Evolutionary conservation across 306 rosid species (phyloP), one percentile per base, ranked within the genome.

Genomic region (Lathyrus tuberosus): DNA sequence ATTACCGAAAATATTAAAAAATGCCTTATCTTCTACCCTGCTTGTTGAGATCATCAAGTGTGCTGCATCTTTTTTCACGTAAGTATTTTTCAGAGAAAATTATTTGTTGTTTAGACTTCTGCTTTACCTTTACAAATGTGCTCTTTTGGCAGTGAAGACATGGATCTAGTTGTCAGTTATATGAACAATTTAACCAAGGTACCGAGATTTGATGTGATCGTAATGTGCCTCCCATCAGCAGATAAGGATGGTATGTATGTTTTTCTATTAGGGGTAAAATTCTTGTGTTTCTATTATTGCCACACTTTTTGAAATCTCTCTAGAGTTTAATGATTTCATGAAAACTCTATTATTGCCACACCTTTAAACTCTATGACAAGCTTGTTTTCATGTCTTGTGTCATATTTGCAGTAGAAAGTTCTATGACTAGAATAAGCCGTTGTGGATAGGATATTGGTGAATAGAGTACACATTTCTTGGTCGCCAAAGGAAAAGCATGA

Each of bases 21-120:
- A 86, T 84, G 89, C 97, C 30, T 71, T 91, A 79, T 86, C 95
- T 42, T 84, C 90, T 79, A 75, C 85, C 70, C 40, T 91, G 42
- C 85, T 95, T 33, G 48, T 84, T 31, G 97, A 89, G 81, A 89
- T 91, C 52, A 77, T 95, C 74, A 91, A 87, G 77, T 95, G 99
- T 44, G 71, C 86, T 49, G 80, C 95, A 28, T 76, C 95, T 61
- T 87, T 91, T 84, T 95, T 87, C 84, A 47, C 16, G 99, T 91
- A 78, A 88, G 91, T 78, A 44, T 12, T 66, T 33, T 57, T 68
- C 7, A 17, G 70, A 28, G 7, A 56, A 13, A 47, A 28, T 17
- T 53, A 47, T 65, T 28, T 49, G 7, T 63, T 62, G 30, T 40
- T 54, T 70, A 47, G 57, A 59, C 37, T 31, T 52, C 16, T 28